Base-by-base conservation (phyloP, 768 basidiomycete species). In the Tricholoma saponaceum region DNA sequence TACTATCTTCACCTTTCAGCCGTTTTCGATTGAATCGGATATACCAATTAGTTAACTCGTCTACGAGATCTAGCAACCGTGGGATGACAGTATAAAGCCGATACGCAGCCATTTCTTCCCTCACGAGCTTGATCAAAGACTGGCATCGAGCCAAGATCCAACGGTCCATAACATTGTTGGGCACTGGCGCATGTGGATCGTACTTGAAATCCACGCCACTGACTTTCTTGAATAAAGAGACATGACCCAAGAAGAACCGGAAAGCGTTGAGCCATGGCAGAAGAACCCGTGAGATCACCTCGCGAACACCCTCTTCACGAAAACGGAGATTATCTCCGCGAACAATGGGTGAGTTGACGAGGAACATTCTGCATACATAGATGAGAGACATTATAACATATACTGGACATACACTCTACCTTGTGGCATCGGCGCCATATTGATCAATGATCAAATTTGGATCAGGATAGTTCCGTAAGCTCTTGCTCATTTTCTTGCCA, bases 401-500 rank as follows among this genome's bases (percentile, higher is more conserved):
- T n/a, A 12, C 51, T 32, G 30, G 13, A 2, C 28, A 52, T 16
- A 22, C 8, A 22, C 47, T 26, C 55, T 60, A 92, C 90, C 94
- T 85, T 55, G 93, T 91, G 1, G 95, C 95, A 70, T 99, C 97
- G 22, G 95, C 96, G 49, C 97, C 96, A 71, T 92, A 98, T 62
- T 84, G 83, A 68, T 94, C 80, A 60, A 99, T 87, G 70, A 98
- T 83, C 52, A 94, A 63, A 70, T 86, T 93, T 7, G 97, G 97
- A 70, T 99, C 97, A 23, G 97, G 95, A 71, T 95, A 99, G 73
- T 99, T 99, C 72, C 86, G 87, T 58, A 95, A 75, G 72, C 92
- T 95, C 76, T 99, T 99, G 75, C 92, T 95, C 97, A 99, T 99
- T 79, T 99, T 99, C 81, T 95, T 97, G 55, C 97, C 97, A 65